Evolutionary conservation across 495 filamentous ascomycete species (phyloP).

Genomic region (Endocarpon pusillum): DNA sequence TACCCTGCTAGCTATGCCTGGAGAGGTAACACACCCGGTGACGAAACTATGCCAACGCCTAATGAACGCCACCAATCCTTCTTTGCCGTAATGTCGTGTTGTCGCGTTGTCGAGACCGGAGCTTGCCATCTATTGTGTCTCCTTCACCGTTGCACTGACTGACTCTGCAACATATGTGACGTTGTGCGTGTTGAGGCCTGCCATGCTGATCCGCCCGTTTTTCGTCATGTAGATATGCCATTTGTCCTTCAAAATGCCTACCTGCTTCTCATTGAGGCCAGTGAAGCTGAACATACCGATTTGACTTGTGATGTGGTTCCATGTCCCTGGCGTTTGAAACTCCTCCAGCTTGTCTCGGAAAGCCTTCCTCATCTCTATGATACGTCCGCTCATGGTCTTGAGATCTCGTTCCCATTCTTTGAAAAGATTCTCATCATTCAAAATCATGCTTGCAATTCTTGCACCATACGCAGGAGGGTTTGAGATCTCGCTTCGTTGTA

Average conservation of each 20-base stretch:
- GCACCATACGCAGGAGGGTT: conserved; percentile 25
- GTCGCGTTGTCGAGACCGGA: too few species aligned
- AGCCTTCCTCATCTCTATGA: conserved; percentile 70
- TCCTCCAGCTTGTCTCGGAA: conserved; percentile 63
- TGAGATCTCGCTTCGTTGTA: conserved; percentile 86
- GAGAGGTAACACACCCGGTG: too few species aligned
- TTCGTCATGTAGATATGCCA: conserved; percentile 97
- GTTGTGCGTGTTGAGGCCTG: conserved; percentile 80
- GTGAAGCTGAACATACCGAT: conserved; percentile 99
- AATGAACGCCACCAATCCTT: not conserved
- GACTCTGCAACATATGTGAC: conserved; percentile 84
- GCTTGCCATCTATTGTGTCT: conserved; percentile 23
- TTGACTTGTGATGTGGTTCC: conserved; percentile 95
- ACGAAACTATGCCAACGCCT: too few species aligned
- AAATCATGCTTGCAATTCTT: conserved; percentile 59
- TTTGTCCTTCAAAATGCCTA: conserved; percentile 59
- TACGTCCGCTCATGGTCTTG: conserved; percentile 82
- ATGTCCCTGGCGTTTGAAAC: conserved; percentile 64
- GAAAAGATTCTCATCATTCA: conserved; percentile 74
- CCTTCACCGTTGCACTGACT: conserved; percentile 69
- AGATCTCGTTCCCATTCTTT: conserved; percentile 90
- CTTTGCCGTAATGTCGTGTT: not conserved
- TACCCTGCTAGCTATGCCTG: too few species aligned
- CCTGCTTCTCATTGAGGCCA: conserved; percentile 71
- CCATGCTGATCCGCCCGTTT: conserved; percentile 96